Evolutionary conservation across 257 asterid species (phyloP), one percentile per base, ranked within the genome.

Genomic region (Haberlea rhodopensis): DNA sequence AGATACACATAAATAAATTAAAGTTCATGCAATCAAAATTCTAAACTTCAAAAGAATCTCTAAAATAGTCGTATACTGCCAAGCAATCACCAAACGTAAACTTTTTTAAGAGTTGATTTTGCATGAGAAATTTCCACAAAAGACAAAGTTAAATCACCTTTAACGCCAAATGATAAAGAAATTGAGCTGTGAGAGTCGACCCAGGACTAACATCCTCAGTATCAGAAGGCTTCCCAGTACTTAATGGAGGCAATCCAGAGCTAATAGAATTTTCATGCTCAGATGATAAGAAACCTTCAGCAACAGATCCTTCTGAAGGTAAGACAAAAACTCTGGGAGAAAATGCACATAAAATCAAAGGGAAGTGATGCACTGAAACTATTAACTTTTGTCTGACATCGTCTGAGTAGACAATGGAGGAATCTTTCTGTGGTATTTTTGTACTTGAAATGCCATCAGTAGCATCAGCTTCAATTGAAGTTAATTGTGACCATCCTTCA

Each of bases 281-380:
- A 67, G 80, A 13, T 40, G 95, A 90, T 65, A 94, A 74, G 79
- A 79, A 69, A 25, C 96, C 95, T 81, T 90, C 96, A 63, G 97
- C 90, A 67, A 81, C 74, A 68, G 88, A 90, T 68, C 99, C 97
- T 87, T 94, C 96, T 72, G 99, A 87, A 80, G 99, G 99, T 73
- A 94, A 77, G 80, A 87, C 96, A 74, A 94, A 94, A 70, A 83
- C 88, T 82, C 92, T 80, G 53, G 97, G 87, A 53, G 99, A 90
- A 60, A 90, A 78, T 18, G 97, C 96, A 81, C 95, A 87, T 61
- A 94, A 65, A 74, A 94, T 75, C 75, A 90, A 73, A 72, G 99
- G 97, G 73, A 87, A 87, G 79, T 94, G 99, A 76, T 75, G 87
- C 70, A 90, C 96, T 34, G 87, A 79, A 62, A 87, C 85, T 71